Evolutionary conservation across 2,329 filamentous ascomycete genomes (phyloP).

Genomic region (Emmonsia crescens): DNA sequence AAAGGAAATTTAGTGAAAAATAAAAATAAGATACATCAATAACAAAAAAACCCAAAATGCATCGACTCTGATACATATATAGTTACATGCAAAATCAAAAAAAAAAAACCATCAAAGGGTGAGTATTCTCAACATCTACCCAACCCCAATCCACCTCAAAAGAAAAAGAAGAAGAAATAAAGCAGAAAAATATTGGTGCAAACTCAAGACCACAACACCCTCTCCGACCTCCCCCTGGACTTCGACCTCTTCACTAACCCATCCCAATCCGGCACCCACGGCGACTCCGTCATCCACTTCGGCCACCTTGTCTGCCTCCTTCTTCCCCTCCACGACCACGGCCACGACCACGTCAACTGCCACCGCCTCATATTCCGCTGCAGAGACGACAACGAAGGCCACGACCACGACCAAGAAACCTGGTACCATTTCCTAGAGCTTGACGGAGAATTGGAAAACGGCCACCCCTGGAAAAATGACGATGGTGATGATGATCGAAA

Average conservation of each 20-base stretch:
- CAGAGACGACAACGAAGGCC: not conserved
- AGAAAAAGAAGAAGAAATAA: not conserved
- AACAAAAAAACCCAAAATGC: not conserved
- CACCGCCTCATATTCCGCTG: slow-evolving; percentile 5
- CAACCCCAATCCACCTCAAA: not conserved
- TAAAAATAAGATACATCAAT: not conserved
- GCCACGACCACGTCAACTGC: slow-evolving; percentile 9
- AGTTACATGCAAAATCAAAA: not conserved
- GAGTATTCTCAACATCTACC: not conserved
- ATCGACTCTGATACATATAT: not conserved
- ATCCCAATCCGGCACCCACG: slow-evolving; percentile 4
- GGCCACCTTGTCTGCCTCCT: slow-evolving; percentile 12
- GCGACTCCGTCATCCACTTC: slow-evolving; percentile 1
- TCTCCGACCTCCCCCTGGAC: slow-evolving; percentile 1
- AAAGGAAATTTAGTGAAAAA: not conserved
- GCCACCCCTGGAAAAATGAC: not conserved
- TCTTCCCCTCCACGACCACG: slow-evolving; percentile 8
- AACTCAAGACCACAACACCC: slow-evolving; percentile 11
- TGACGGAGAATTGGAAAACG: not conserved
- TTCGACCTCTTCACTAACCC: not conserved
- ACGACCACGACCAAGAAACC: slow-evolving; percentile 1
- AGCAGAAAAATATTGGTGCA: slow-evolving; percentile 4
- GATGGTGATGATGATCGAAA: not conserved
- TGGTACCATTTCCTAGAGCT: not conserved
- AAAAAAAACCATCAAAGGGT: not conserved